Conservation (phyloP, 2,329 filamentous ascomycete species). For the Monosporascus sp. region DNA sequence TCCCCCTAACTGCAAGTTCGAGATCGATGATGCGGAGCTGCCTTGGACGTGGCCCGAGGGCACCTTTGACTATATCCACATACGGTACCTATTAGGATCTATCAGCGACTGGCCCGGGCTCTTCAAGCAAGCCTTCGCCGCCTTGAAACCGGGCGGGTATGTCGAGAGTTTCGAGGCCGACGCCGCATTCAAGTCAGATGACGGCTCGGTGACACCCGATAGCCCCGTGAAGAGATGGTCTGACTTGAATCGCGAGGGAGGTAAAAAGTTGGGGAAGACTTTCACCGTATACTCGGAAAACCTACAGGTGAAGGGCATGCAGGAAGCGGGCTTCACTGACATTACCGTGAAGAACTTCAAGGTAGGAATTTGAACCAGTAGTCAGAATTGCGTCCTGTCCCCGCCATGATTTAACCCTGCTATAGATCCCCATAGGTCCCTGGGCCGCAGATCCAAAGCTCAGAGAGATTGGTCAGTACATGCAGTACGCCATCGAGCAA, state of each 20-base stretch:
- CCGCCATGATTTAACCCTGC: neutral
- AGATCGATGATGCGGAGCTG: constrained; percentile 49
- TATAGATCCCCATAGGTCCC: neutral
- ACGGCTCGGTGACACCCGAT: constrained; percentile 11
- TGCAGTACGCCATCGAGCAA: neutral
- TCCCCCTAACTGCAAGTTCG: constrained; percentile 45
- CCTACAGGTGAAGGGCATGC: neutral
- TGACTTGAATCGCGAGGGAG: neutral
- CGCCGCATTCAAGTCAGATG: constrained; percentile 14
- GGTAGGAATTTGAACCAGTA: neutral
- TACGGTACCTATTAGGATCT: constrained; percentile 38
- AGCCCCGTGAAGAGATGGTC: neutral
- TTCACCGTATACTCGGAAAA: neutral
- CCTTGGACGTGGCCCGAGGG: constrained; percentile 37
- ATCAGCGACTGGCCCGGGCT: constrained; percentile 32
- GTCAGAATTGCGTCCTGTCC: neutral
- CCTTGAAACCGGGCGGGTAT: constrained; percentile 17
- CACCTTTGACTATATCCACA: constrained; percentile 47
- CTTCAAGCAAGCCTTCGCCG: constrained; percentile 14
- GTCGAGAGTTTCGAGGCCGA: constrained; percentile 19
- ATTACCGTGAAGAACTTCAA: neutral
- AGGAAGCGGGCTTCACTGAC: neutral
- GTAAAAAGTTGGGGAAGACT: neutral
- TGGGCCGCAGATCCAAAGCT: neutral
- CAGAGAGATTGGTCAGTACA: neutral